These are phyloP conservation scores for Russula earlei DNA, from an alignment of 768 basidiomycete species.

Conservation along the genomic window DNA sequence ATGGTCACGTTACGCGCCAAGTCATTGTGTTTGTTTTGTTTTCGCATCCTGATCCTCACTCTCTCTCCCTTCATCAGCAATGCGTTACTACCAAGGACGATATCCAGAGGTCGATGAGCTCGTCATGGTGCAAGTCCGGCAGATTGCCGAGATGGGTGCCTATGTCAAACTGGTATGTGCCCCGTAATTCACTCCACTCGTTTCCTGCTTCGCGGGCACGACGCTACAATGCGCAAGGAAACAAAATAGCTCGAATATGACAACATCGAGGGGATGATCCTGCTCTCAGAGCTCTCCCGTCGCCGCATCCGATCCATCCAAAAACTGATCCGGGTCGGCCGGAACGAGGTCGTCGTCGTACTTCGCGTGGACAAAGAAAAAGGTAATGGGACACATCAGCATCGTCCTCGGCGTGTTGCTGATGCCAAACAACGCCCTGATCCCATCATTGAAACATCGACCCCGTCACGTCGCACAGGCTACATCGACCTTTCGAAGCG, in stretches of 20 bases:
- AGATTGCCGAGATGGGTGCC: slow-evolving; percentile 99
- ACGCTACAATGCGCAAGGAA: not conserved
- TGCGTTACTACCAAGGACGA: slow-evolving; percentile 90
- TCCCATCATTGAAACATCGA: not conserved
- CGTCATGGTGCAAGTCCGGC: slow-evolving; percentile 99
- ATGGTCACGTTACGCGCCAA: not conserved
- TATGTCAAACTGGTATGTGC: slow-evolving; percentile 91
- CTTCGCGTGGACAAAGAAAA: slow-evolving; percentile 98
- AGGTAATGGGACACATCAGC: slow-evolving; percentile 36
- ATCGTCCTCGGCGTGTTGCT: not conserved
- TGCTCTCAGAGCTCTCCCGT: slow-evolving; percentile 94
- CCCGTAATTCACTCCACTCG: no score
- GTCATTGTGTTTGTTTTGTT: not conserved
- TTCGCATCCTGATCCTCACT: not conserved
- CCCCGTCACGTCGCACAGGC: slow-evolving; percentile 37
- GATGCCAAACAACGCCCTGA: not conserved
- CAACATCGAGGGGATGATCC: slow-evolving; percentile 98
- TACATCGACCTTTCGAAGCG: slow-evolving; percentile 99
- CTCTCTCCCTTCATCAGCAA: slow-evolving; percentile 24
- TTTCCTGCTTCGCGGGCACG: not conserved
- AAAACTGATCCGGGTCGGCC: slow-evolving; percentile 93
- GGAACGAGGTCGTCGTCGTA: slow-evolving; percentile 98
- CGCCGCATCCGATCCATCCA: slow-evolving; percentile 96
- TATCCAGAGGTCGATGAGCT: slow-evolving; percentile 97
- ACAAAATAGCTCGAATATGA: slow-evolving; percentile 84